Conservation (phyloP, 306 rosid genomes). For the Dryas octopetala region DNA sequence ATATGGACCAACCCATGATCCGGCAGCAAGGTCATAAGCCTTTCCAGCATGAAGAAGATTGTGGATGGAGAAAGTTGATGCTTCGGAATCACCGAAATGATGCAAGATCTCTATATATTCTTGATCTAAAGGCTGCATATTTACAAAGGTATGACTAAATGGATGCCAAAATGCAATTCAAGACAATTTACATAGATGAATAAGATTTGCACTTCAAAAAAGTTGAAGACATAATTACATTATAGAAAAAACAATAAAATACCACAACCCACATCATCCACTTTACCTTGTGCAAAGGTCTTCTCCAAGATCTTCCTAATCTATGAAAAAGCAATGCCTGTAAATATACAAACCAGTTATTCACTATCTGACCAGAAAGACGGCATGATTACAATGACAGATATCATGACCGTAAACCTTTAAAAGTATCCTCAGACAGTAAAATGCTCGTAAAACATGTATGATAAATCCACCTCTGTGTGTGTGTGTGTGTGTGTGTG, state of each 20-base stretch:
- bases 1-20: slow-evolving; percentile 99
- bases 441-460: background rate
- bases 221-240: background rate
- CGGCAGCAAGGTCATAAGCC: slow-evolving; percentile 82
- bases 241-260: background rate
- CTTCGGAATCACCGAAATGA: slow-evolving; percentile 81
- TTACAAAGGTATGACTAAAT: background rate
- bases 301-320: slow-evolving; percentile 90
- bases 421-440: background rate
- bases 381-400: background rate
- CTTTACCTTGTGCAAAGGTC: slow-evolving; percentile 59
- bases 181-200: background rate
- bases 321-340: slow-evolving; percentile 86
- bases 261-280: slow-evolving; percentile 19
- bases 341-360: slow-evolving; percentile 18
- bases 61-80: slow-evolving; percentile 73
- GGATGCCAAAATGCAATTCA: background rate
- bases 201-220: background rate
- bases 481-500: no score
- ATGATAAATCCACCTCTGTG: slow-evolving; percentile 5
- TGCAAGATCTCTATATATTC: slow-evolving; percentile 65
- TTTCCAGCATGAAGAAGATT: slow-evolving; percentile 88
- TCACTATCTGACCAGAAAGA: background rate
- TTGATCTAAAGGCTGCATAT: slow-evolving; percentile 62
- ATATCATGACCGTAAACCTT: background rate